These are phyloP conservation scores for Solanum corneliomulleri DNA, from an alignment of 257 asterid genomes.

Conservation along the genomic window DNA sequence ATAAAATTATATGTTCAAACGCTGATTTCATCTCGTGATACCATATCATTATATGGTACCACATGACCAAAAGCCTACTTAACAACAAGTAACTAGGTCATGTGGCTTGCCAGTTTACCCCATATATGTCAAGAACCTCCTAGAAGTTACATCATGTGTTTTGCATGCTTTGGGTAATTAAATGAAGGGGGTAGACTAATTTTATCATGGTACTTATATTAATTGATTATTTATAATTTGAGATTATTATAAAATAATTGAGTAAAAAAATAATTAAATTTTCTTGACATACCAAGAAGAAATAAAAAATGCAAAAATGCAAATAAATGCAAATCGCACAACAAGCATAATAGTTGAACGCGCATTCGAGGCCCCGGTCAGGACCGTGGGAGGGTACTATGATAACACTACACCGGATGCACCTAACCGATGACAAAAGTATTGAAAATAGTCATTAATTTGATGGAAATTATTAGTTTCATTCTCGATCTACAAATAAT, in stretches of 20 bases:
- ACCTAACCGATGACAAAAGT: constrained; percentile 5
- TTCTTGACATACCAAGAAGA: too few species aligned
- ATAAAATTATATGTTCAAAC: too few species aligned
- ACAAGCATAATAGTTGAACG: background rate
- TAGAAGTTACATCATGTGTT: background rate
- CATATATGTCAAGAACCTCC: background rate
- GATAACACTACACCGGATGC: constrained; percentile 99
- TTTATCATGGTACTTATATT: background rate
- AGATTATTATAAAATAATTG: too few species aligned
- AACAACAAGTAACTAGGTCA: background rate
- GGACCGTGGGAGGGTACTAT: constrained; percentile 99
- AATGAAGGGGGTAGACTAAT: background rate
- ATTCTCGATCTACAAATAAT: rapidly evolving
- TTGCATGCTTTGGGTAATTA: background rate
- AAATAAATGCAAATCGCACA: too few species aligned
- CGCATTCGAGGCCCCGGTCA: constrained; percentile 99
- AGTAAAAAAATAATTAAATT: too few species aligned
- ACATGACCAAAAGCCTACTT: too few species aligned
- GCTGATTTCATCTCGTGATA: too few species aligned
- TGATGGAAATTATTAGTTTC: too few species aligned
- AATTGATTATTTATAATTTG: background rate
- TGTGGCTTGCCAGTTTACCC: background rate
- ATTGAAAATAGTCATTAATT: background rate
- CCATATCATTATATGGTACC: too few species aligned
- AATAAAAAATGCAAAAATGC: background rate